A percentile compares a stretch with the other conserved stretches of the same genome.
These are phyloP conservation scores for Pythium brassicae DNA, from an alignment of 352 stramenopile species.

Conservation along the genomic window DNA sequence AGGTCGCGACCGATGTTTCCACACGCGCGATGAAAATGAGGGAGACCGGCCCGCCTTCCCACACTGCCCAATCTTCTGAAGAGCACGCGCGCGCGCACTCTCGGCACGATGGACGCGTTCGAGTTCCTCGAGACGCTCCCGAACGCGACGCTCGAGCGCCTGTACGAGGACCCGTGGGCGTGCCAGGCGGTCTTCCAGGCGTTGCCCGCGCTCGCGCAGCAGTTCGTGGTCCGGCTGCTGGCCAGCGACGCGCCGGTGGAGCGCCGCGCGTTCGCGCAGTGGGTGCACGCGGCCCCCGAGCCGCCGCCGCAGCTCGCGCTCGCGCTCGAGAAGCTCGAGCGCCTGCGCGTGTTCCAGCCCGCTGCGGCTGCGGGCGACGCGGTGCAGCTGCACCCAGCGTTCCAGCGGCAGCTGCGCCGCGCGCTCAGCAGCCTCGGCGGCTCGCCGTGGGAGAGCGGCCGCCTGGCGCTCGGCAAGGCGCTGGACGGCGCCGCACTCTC, in stretches of 20 bases:
- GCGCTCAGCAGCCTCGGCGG: constrained; percentile 67
- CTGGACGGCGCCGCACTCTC: constrained; percentile 38
- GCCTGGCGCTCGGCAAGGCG: constrained; percentile 38
- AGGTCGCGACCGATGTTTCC: neutral
- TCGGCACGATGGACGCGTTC: constrained; percentile 68
- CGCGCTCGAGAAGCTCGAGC: constrained; percentile 52
- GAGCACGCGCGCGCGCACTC: neutral
- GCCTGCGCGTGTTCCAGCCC: constrained; percentile 51
- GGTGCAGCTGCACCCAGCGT: constrained; percentile 36
- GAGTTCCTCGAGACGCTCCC: constrained; percentile 84
- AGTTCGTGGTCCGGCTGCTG: constrained; percentile 88
- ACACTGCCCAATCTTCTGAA: neutral
- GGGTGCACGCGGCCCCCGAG: constrained; percentile 45
- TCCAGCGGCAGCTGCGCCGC: constrained; percentile 63
- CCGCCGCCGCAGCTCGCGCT: constrained; percentile 43
- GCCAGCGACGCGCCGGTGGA: constrained; percentile 46
- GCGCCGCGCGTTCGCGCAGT: constrained; percentile 55
- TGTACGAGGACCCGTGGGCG: constrained; percentile 85
- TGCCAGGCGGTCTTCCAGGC: constrained; percentile 88
- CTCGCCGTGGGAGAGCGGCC: constrained; percentile 66
- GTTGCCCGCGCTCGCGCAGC: constrained; percentile 79
- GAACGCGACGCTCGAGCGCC: constrained; percentile 62
- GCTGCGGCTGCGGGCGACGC: constrained; percentile 15
- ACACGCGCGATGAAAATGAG: neutral
- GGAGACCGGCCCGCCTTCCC: neutral